phyloP scores from a whole-genome alignment of 768 basidiomycete species.

The Amanita exitialis region DNA sequence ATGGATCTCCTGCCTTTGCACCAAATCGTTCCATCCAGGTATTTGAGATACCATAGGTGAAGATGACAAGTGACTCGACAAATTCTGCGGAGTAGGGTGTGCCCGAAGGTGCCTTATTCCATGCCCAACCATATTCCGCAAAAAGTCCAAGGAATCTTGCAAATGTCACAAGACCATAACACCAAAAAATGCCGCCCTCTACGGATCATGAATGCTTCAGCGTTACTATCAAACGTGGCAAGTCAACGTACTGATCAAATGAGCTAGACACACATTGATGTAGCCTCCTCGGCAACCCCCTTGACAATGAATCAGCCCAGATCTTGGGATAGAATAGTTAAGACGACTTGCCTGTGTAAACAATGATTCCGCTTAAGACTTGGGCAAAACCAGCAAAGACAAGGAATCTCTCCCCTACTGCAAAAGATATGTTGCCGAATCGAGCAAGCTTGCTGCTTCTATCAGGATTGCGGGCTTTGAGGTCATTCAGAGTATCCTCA shows the following conservation, averaged over 20 bases:
- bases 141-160: conserved; percentile 92
- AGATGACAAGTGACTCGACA: conserved; percentile 72
- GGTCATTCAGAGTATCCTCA: conserved; percentile 46
- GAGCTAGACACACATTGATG: conserved; percentile 78
- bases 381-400: conserved; percentile 66
- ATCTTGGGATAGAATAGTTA: not conserved
- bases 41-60: conserved; percentile 82
- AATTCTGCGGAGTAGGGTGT: conserved; percentile 59
- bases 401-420: conserved; percentile 48
- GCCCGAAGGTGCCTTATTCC: conserved; percentile 63
- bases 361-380: conserved; percentile 58
- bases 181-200: conserved; percentile 93
- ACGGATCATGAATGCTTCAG: conserved; percentile 6
- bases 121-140: conserved; percentile 87
- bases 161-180: conserved; percentile 81
- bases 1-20: conserved; percentile 69
- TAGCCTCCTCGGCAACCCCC: conserved; percentile 75
- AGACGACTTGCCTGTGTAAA: conserved; percentile 55
- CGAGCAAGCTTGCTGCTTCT: conserved; percentile 22
- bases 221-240: conserved; percentile 1
- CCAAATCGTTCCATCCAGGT: conserved; percentile 98
- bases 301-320: conserved; percentile 11
- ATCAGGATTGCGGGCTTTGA: conserved; percentile 12
- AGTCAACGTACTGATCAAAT: conserved; percentile 70
- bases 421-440: conserved; percentile 39